Percentiles rank a stretch among this genome's conserved stretches.
These are phyloP conservation scores for Globisporangium paroecandrum DNA, from an alignment of 352 stramenopile genomes.

Conservation along the genomic window DNA sequence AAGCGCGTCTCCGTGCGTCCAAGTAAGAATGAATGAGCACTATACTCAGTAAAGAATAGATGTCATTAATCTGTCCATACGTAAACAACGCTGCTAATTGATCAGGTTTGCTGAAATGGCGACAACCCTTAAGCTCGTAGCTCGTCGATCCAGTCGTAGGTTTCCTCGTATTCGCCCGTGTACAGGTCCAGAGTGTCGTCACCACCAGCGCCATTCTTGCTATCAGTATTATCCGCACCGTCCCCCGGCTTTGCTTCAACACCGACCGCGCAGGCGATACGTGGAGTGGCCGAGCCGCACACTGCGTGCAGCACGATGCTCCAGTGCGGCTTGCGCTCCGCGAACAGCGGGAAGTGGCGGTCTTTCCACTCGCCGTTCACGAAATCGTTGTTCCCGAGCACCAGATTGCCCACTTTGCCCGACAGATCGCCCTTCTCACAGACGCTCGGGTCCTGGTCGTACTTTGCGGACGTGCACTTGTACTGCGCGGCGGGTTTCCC, in stretches of 20 bases:
- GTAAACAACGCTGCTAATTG: neutral
- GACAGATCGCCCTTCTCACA: slow-evolving; percentile 50
- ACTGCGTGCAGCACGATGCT: slow-evolving; percentile 33
- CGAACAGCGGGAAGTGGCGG: slow-evolving; percentile 26
- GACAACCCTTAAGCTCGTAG: slow-evolving; percentile 6
- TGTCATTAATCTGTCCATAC: neutral
- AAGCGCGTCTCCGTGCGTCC: slow-evolving; percentile 51
- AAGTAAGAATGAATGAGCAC: neutral
- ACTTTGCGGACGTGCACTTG: slow-evolving; percentile 30
- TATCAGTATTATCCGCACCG: neutral
- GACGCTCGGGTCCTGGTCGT: slow-evolving; percentile 21
- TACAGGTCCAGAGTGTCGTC: neutral
- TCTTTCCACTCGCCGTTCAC: slow-evolving; percentile 30
- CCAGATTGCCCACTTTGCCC: slow-evolving; percentile 39
- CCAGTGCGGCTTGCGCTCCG: slow-evolving; percentile 26
- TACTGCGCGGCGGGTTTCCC: slow-evolving; percentile 21
- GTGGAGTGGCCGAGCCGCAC: slow-evolving; percentile 24
- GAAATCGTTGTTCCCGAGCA: slow-evolving; percentile 13
- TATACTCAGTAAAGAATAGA: neutral
- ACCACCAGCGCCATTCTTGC: neutral
- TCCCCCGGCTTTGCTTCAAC: slow-evolving; percentile 1
- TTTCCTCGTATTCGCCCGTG: slow-evolving; percentile 15
- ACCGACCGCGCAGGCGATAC: slow-evolving; percentile 35
- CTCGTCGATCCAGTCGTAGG: slow-evolving; percentile 16
- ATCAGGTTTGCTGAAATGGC: neutral